These are phyloP conservation scores for Penicillium sp. DNA, from an alignment of 2,329 filamentous ascomycete species.

Conservation along the genomic window DNA sequence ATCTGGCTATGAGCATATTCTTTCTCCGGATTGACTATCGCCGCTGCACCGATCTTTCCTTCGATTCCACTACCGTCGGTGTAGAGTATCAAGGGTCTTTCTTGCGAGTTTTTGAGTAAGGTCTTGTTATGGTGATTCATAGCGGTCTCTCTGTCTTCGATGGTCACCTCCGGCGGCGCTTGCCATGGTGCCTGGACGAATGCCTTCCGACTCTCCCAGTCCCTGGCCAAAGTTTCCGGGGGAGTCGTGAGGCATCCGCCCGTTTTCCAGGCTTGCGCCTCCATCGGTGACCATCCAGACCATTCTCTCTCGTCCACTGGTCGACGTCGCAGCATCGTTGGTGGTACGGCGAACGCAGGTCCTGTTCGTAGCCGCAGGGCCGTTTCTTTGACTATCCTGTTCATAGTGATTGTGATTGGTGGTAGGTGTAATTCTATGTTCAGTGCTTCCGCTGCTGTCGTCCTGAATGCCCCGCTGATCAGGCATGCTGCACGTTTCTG, in stretches of 20 bases:
- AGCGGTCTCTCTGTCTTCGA: neutral
- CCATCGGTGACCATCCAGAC: conserved; percentile 7
- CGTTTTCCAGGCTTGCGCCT: conserved; percentile 8
- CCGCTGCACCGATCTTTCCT: neutral
- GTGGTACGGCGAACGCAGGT: neutral
- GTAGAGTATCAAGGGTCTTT: neutral
- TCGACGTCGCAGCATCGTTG: conserved; percentile 1
- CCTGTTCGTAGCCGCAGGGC: conserved; percentile 7
- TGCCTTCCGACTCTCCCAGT: conserved; percentile 8
- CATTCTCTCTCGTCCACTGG: neutral
- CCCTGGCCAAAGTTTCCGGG: too few species aligned
- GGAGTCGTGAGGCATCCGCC: conserved; percentile 1
- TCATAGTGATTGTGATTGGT: conserved; percentile 8
- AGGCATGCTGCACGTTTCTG: conserved; percentile 11
- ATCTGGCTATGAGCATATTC: neutral
- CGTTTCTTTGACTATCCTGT: conserved; percentile 8
- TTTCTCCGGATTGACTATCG: neutral
- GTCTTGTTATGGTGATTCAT: conserved; percentile 8
- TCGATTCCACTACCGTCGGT: conserved; percentile 2
- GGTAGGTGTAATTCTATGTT: conserved; percentile 6
- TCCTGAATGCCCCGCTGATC: conserved; percentile 13
- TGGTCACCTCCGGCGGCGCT: neutral
- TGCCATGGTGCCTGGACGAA: conserved; percentile 7
- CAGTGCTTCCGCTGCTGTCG: conserved; percentile 4
- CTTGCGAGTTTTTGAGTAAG: neutral